A percentile compares a stretch with the other conserved stretches of the same genome.
These are phyloP conservation scores for Funneliformis geosporum DNA, from an alignment of 192 early-diverging fungal species.

Conservation along the genomic window DNA sequence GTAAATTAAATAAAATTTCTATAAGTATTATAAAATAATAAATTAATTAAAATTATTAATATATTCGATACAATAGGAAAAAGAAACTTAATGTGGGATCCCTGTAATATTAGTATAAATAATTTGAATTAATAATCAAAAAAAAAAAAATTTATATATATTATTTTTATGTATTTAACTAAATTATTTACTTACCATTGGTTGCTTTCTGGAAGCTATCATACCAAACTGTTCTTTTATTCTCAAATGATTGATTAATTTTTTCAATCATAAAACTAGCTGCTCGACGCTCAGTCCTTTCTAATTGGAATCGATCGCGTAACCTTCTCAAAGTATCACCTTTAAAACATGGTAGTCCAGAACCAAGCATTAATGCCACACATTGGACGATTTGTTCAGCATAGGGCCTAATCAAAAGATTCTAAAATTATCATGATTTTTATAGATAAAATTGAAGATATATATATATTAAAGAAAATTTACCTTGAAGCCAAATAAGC, in stretches of 20 bases:
- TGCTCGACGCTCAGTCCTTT: constrained; percentile 84
- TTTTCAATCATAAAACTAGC: constrained; percentile 93
- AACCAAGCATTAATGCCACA: constrained; percentile 91
- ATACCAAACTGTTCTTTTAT: constrained; percentile 82
- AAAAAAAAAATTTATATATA: too few relatives aligned
- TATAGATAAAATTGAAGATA: constrained; percentile 26
- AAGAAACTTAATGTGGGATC: too few relatives aligned
- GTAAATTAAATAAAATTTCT: too few relatives aligned
- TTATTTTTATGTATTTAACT: neutral
- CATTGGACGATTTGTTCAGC: constrained; percentile 90
- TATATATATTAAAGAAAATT: neutral
- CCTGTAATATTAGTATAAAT: too few relatives aligned
- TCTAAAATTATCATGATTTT: neutral
- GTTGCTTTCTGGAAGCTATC: constrained; percentile 83
- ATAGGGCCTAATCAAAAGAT: constrained; percentile 62
- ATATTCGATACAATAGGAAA: too few relatives aligned
- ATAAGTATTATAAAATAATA: too few relatives aligned
- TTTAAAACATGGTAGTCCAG: constrained; percentile 97
- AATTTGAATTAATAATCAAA: too few relatives aligned
- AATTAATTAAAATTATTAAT: too few relatives aligned
- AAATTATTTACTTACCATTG: constrained; percentile 56
- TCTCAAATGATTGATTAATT: constrained; percentile 91
- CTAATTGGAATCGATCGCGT: constrained; percentile 83
- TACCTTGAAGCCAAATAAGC: constrained; percentile 82
- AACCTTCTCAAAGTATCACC: constrained; percentile 90